Base-by-base conservation (phyloP, 495 filamentous ascomycete genomes). In the Aspergillus biplanus region DNA sequence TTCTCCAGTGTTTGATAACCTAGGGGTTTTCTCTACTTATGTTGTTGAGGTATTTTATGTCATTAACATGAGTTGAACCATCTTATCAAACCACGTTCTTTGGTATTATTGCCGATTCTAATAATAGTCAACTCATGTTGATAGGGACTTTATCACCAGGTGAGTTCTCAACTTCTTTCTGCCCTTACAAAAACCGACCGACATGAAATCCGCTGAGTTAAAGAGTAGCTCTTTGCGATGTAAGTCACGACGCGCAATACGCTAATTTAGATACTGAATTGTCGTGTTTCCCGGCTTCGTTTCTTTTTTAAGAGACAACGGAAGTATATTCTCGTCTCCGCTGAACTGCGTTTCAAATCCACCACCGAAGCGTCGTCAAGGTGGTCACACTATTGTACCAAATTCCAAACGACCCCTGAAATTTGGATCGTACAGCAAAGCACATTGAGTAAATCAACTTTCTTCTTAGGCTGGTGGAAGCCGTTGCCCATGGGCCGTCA, bases 241-340 rank as follows among this genome's bases (percentile, higher is more conserved):
- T 27, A 31, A 50, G 27, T 50, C n/a, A 18, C 16, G 47, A 50
- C n/a, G 47, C 47, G 47, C 47, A 50, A 50, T 4, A 50, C 21
- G 47, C 18, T 50, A 7, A 50, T 12, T 31, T 50, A 50, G n/a
- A 6, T 44, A 0, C n/a, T 44, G 8, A 44, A 21, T 18, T 7
- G 27, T 18, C 6, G 16, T 9, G 5, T 8, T 6, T n/a, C 15
- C 18, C 18, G 39, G 46, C 46, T 16, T 21, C 46, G 15, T 49
- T 49, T 16, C 46, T 49, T 50, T 31, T 50, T 50, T 18, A 21
- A 50, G 11, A 50, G 47, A 31, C 5, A 27, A 27, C 21, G 21
- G 21, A 50, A 31, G n/a, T 4, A n/a, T 50, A 50, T 6, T 5
- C 16, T 6, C 16, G 21, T 21, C 16, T 8, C 16, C 47, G 9